These are phyloP conservation scores for Sphagnum contortum DNA, from an alignment of 225 moss, liverwort and hornwort genomes.

Conservation along the genomic window DNA sequence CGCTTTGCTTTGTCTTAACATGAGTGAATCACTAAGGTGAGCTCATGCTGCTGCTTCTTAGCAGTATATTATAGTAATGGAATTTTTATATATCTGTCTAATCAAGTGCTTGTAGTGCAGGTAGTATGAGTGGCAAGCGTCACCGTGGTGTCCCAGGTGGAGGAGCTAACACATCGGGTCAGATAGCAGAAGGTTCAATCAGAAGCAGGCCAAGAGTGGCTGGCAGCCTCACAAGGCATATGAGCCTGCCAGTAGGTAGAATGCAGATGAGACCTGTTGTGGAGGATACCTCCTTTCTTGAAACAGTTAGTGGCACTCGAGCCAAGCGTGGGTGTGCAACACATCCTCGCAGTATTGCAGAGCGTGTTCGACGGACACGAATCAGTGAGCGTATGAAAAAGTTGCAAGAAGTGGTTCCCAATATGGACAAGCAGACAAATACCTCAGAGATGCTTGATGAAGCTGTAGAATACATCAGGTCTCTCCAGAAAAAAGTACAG, in stretches of 20 bases:
- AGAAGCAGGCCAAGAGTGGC: constrained; percentile 18
- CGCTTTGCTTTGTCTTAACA: no score
- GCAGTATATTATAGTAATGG: no score
- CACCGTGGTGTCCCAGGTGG: constrained; percentile 17
- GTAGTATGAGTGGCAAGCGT: constrained; percentile 16
- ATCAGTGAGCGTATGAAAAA: constrained; percentile 72
- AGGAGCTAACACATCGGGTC: constrained; percentile 10
- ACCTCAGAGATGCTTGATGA: constrained; percentile 69
- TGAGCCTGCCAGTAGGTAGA: constrained; percentile 26
- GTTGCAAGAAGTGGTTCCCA: constrained; percentile 53
- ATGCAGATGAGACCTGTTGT: constrained; percentile 32
- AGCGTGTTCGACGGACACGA: constrained; percentile 43
- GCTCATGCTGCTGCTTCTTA: no score
- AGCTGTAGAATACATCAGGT: constrained; percentile 57
- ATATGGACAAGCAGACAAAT: constrained; percentile 57
- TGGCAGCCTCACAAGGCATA: constrained; percentile 32
- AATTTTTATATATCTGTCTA: no score
- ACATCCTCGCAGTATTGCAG: constrained; percentile 63
- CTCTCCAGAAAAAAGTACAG: constrained; percentile 45
- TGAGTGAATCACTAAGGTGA: no score
- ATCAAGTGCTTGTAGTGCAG: constrained; percentile 1
- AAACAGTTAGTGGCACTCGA: constrained; percentile 33
- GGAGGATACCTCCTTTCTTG: constrained; percentile 28
- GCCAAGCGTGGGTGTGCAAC: constrained; percentile 54
- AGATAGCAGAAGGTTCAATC: constrained; percentile 18